Percentiles rank a stretch among this genome's conserved stretches.
These are phyloP conservation scores for Amyloporia xantha DNA, from an alignment of 768 basidiomycete species.

Conservation along the genomic window DNA sequence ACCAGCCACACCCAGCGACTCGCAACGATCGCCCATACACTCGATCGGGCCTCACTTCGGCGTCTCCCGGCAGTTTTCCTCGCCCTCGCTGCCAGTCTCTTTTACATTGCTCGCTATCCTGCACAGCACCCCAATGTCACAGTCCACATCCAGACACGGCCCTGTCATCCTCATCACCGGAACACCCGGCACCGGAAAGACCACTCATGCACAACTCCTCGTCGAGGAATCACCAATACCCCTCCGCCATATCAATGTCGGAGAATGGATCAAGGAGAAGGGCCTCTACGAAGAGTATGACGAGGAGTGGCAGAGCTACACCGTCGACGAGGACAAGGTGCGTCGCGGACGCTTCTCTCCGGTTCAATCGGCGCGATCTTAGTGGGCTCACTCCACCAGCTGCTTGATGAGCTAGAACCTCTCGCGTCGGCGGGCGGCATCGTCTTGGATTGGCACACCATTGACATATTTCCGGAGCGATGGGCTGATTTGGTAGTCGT, in stretches of 20 bases:
- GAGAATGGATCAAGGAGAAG: conserved; percentile 82
- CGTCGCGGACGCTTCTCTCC: conserved; percentile 1
- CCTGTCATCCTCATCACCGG: conserved; percentile 85
- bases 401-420: conserved; percentile 84
- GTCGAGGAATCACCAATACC: conserved; percentile 62
- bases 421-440: conserved; percentile 63
- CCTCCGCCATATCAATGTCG: conserved; percentile 80
- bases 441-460: conserved; percentile 93
- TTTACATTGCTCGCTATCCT: neutral
- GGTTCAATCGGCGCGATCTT: neutral
- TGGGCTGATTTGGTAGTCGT: conserved; percentile 97
- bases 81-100: conserved; percentile 1
- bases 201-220: conserved; percentile 86
- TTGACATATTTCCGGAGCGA: conserved; percentile 89
- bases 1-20: too few species aligned
- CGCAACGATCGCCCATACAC: neutral
- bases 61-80: conserved; percentile 4
- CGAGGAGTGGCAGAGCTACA: conserved; percentile 92
- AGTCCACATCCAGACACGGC: conserved; percentile 5
- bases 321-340: conserved; percentile 95
- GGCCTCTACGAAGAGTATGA: conserved; percentile 81
- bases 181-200: conserved; percentile 94
- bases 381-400: conserved; percentile 41
- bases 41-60: conserved; percentile 4
- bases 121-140: neutral